Evolutionary conservation across 176 grass and related monocot genomes (phyloP).

Genomic region (Tillandsia fasciculata): DNA sequence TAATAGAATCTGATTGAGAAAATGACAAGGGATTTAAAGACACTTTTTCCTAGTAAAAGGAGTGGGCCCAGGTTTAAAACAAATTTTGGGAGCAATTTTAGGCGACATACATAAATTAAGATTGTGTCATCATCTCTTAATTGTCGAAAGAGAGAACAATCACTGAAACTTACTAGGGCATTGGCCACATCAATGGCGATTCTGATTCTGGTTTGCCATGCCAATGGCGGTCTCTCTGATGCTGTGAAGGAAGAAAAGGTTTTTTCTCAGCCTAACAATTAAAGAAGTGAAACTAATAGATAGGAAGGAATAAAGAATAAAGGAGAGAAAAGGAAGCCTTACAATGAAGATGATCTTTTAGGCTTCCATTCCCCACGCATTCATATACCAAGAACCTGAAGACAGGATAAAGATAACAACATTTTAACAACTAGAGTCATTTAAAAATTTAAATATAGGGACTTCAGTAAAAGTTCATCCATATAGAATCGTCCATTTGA

Average conservation of each 20-base stretch:
- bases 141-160: background rate
- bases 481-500: no score
- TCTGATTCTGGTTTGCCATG: conserved; percentile 87
- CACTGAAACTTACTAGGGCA: conserved; percentile 58
- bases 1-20: background rate
- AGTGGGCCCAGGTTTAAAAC: no score
- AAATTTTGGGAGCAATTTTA: no score
- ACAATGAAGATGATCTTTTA: conserved; percentile 82
- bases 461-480: no score
- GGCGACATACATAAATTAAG: no score
- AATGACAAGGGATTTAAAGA: background rate
- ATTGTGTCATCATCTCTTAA: no score
- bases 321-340: conserved; percentile 40
- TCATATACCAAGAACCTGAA: conserved; percentile 85
- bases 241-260: conserved; percentile 39
- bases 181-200: conserved; percentile 90
- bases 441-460: no score
- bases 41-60: no score
- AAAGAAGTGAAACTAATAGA: conserved; percentile 10
- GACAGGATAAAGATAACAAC: conserved; percentile 13
- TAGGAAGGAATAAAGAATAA: conserved; percentile 20
- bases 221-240: conserved; percentile 38
- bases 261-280: conserved; percentile 24
- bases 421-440: conserved; percentile 8
- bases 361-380: conserved; percentile 94